Evolutionary conservation across 1,284 basidiomycete species (phyloP), one percentile per base, ranked within the genome.

Genomic region (Coriolopsis trogii): DNA sequence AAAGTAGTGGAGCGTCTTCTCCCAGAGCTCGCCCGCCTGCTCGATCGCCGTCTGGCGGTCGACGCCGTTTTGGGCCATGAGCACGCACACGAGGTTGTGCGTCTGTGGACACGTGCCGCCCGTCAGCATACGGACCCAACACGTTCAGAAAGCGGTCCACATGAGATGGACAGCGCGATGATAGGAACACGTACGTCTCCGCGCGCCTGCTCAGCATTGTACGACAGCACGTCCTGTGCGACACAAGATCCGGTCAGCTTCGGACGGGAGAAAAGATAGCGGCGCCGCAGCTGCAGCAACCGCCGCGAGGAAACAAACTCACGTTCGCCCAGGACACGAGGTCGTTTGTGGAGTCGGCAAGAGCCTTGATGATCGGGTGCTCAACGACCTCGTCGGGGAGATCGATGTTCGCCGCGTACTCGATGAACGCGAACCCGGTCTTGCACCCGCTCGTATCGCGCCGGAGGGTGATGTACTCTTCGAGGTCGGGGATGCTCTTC

Each of bases 1-100:
- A 50, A 61, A 64, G 47, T 46, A 57, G 26, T 64, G 51, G 20
- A 60, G 51, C 31, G 59, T 62, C 71, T 98, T 93, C 70, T 98
- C 95, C 69, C 92, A 81, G 54, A 96, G 81, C 73, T 97, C 97
- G 36, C 96, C 96, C 25, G 91, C 94, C 42, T 94, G 93, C 74
- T 98, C 98, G 68, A 97, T 94, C 10, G 89, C 86, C 7, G 81
- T 64, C 77, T 99, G 97, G 55, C 86, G 46, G 25, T 56, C 63
- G 46, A 67, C 55, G 63, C 67, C 74, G n/a, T 70, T 53, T 57
- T 76, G 67, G 38, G 70, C 66, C 76, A 78, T 78, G 16, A 73
- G 67, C 16, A 77, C 66, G 4, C 73, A 72, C 25, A 79, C 66
- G 13, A 78, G 64, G 48, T 79, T 80, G 41, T 63, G 61, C 53